A percentile compares a stretch with the other conserved stretches of the same genome.
Evolutionary conservation across 352 stramenopile genomes (phyloP).

Genomic region (Peronospora belbahrii): DNA sequence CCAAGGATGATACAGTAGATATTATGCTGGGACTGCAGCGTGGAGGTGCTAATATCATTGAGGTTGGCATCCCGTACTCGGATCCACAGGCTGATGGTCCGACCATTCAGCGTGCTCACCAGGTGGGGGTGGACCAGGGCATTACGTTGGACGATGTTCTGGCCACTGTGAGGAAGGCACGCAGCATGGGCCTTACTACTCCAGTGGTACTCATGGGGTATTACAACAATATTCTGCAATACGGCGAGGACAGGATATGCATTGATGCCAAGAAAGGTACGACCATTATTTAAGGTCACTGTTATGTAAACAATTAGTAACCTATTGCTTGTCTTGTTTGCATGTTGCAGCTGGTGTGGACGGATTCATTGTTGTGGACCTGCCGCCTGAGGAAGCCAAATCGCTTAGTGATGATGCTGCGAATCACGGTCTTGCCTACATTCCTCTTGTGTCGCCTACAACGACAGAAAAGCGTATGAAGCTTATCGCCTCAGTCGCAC

Average conservation of each 20-base stretch:
- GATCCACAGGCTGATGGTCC: constrained; percentile 97
- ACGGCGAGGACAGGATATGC: constrained; percentile 90
- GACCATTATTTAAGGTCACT: constrained; percentile 1
- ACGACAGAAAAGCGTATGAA: constrained; percentile 92
- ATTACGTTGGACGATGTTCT: constrained; percentile 92
- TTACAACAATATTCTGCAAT: constrained; percentile 98
- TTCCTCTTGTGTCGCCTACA: constrained; percentile 95
- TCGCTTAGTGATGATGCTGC: constrained; percentile 87
- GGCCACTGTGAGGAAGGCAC: constrained; percentile 87
- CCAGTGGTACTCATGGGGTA: constrained; percentile 98
- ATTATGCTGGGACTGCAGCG: constrained; percentile 94
- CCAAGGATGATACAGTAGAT: constrained; percentile 90
- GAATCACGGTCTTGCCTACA: constrained; percentile 90
- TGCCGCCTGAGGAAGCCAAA: constrained; percentile 92
- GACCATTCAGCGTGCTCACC: constrained; percentile 94
- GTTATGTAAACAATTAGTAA: background rate
- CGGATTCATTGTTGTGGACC: constrained; percentile 98
- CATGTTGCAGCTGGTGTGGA: constrained; percentile 77
- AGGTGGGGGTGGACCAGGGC: constrained; percentile 91
- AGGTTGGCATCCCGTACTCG: constrained; percentile 95
- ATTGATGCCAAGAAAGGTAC: constrained; percentile 62
- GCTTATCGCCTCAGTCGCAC: constrained; percentile 56
- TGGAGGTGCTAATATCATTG: constrained; percentile 94
- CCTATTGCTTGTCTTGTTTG: background rate
- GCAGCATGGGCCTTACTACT: constrained; percentile 86